A percentile compares a stretch with the other conserved stretches of the same genome.
These are phyloP conservation scores for Cyberlindnera euphorbiiphila DNA, from an alignment of 805 yeast species.

Conservation along the genomic window DNA sequence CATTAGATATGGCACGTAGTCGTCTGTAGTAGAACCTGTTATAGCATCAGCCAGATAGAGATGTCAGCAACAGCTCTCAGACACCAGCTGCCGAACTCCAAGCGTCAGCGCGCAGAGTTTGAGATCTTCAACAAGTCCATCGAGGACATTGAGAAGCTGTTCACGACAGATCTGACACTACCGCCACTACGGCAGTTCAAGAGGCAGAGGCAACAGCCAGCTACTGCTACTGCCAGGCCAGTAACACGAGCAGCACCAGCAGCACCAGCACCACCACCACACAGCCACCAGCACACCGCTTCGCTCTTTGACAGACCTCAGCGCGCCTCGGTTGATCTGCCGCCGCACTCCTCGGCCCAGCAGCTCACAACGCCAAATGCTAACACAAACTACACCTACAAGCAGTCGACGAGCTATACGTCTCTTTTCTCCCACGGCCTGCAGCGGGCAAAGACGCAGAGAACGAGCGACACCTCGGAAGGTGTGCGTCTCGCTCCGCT, in stretches of 20 bases:
- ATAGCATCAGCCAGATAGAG: too few relatives aligned
- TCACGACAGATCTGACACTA: slow-evolving; percentile 3
- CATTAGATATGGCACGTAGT: too few relatives aligned
- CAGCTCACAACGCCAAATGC: not conserved
- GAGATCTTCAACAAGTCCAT: slow-evolving; percentile 11
- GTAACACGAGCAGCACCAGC: not conserved
- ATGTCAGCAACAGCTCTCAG: too few relatives aligned
- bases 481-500: too few relatives aligned
- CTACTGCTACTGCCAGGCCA: slow-evolving; percentile 3
- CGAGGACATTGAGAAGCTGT: slow-evolving; percentile 9
- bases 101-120: slow-evolving; percentile 9
- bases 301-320: slow-evolving; percentile 6
- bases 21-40: too few relatives aligned
- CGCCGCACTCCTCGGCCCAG: not conserved
- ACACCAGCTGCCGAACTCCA: not conserved
- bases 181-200: not conserved
- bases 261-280: not conserved
- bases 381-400: slow-evolving; percentile 9
- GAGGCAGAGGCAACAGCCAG: slow-evolving; percentile 3
- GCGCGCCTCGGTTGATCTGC: not conserved
- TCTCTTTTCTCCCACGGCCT: slow-evolving; percentile 7
- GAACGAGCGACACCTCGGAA: too few relatives aligned
- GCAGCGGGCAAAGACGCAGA: slow-evolving; percentile 6
- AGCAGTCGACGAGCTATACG: slow-evolving; percentile 6
- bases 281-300: slow-evolving; percentile 1